Percentiles rank a stretch among this genome's conserved stretches.
Evolutionary conservation across 192 early-diverging fungal species (phyloP).

Genomic region (Entomortierella beljakovae): DNA sequence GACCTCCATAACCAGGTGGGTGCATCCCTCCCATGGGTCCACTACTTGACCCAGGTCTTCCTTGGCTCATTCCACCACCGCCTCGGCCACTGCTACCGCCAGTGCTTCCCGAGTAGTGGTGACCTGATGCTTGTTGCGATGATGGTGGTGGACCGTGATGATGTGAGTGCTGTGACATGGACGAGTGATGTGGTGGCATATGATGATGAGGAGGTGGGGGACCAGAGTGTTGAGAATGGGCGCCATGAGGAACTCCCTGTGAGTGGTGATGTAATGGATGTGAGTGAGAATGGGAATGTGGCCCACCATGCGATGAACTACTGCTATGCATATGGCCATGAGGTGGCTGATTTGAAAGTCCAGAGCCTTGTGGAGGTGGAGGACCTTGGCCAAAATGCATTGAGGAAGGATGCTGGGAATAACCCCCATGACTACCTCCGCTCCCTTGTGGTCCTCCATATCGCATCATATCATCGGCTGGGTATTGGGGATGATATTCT

Average conservation of each 20-base stretch:
- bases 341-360: conserved; percentile 23
- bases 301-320: conserved; percentile 26
- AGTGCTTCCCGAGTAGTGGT: conserved; percentile 34
- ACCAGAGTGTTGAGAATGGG: conserved; percentile 34
- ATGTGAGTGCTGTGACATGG: conserved; percentile 25
- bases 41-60: conserved; percentile 40
- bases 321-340: conserved; percentile 48
- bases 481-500: conserved; percentile 40
- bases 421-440: conserved; percentile 29
- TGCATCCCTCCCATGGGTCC: conserved; percentile 39
- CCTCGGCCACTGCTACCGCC: conserved; percentile 30
- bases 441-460: conserved; percentile 41
- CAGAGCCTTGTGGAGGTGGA: conserved; percentile 31
- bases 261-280: conserved; percentile 47
- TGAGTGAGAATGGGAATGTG: conserved; percentile 34
- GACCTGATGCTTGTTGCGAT: conserved; percentile 18
- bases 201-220: conserved; percentile 51
- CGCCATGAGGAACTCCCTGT: conserved; percentile 21
- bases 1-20: conserved; percentile 26
- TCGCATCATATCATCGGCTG: conserved; percentile 43
- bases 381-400: conserved; percentile 45
- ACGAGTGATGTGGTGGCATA: conserved; percentile 36
- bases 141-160: conserved; percentile 36
- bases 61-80: conserved; percentile 15
- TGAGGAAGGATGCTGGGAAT: conserved; percentile 26